Evolutionary conservation across 2,329 filamentous ascomycete genomes (phyloP).

Genomic region (Apiospora saccharicola): DNA sequence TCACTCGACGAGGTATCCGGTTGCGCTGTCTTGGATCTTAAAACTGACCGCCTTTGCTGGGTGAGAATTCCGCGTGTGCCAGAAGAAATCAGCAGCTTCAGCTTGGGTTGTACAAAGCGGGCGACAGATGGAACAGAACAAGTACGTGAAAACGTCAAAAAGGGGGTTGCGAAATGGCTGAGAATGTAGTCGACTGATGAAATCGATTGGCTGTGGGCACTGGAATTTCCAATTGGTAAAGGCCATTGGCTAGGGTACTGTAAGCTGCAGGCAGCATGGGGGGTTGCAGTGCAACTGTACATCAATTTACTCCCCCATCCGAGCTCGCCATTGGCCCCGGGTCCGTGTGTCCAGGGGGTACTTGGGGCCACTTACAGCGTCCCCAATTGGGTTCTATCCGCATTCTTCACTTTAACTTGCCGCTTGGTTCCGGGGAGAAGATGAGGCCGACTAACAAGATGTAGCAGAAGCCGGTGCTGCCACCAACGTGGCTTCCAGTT

Average conservation of each 20-base stretch:
- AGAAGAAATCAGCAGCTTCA: neutral
- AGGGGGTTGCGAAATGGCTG: neutral
- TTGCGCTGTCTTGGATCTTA: conserved; percentile 19
- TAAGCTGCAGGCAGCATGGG: neutral
- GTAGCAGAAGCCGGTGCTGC: neutral
- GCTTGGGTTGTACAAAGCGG: neutral
- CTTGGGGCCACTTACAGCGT: neutral
- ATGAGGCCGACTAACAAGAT: neutral
- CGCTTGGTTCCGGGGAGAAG: neutral
- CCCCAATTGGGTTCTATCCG: neutral
- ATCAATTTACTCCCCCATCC: neutral
- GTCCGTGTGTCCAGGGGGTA: neutral
- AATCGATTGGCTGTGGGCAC: conserved; percentile 4
- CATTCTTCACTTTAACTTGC: neutral
- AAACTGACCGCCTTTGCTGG: conserved; percentile 18
- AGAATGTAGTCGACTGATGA: neutral
- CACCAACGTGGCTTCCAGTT: neutral
- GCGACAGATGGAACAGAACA: neutral
- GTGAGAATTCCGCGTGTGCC: neutral
- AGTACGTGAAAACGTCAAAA: neutral
- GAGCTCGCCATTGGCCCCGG: neutral
- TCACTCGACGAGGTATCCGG: neutral
- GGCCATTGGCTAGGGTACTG: neutral
- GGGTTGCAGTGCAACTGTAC: neutral
- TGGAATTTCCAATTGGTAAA: neutral